Evolutionary conservation across 1,284 basidiomycete genomes (phyloP), one percentile per base, ranked within the genome.

Genomic region (Mycena citricolor): DNA sequence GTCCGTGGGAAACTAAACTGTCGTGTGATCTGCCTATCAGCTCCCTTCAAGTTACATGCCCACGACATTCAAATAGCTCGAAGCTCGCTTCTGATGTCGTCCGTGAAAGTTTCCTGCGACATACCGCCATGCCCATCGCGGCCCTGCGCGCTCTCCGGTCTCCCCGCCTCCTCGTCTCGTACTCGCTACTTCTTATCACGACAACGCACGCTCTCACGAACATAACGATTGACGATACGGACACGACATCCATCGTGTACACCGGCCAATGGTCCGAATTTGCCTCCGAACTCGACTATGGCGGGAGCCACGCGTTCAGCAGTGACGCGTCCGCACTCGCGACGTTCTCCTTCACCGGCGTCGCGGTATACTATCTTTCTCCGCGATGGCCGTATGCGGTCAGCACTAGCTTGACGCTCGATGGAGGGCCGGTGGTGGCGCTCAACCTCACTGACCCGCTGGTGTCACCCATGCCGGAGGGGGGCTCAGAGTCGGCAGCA

Each of bases 271-370:
- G 43, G 48, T 19, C 42, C 21, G 14, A 32, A 25, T 39, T 24
- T 20, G 2, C 17, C 1, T 17, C 6, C 19, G 33, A 17, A 20
- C 21, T 43, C n/a, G 57, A 69, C 53, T 55, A 55, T 33, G 66
- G 64, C 30, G 62, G 64, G 13, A 48, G 57, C 5, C 67, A 70
- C 51, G 64, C 56, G 59, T 54, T 68, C 13, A 63, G 64, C 8
- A 55, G 61, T 42, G 64, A 67, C 46, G 54, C 60, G 6, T 55
- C 55, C 31, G 64, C 61, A 16, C 64, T 58, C 12, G 67, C 67
- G 14, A 54, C 57, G 1, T 64, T 69, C 50, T 60, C 51, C 5
- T 70, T 69, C 42, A 68, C 63, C 14, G 62, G 62, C 61, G 33
- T 25, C 33, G 66, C 61, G 6, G 54, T 67, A 6, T 67, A 65